These are phyloP conservation scores for Fusarium sp. DNA, from an alignment of 2,329 filamentous ascomycete genomes.

Conservation along the genomic window DNA sequence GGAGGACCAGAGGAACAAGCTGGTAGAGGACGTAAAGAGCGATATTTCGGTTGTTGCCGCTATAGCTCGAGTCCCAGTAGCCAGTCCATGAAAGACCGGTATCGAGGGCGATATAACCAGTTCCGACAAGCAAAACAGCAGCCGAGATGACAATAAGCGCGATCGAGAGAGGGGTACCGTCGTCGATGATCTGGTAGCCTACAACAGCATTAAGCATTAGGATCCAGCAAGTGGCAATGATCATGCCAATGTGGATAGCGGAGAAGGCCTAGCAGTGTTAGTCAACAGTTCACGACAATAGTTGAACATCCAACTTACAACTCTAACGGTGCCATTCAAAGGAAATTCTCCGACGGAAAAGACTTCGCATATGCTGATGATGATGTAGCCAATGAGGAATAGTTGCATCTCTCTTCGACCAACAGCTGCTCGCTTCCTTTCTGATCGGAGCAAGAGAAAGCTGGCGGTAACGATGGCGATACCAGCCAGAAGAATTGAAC, in stretches of 20 bases:
- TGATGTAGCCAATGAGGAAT: slow-evolving; percentile 86
- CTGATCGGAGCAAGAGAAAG: slow-evolving; percentile 81
- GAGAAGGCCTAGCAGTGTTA: slow-evolving; percentile 76
- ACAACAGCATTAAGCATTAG: slow-evolving; percentile 92
- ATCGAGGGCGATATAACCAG: slow-evolving; percentile 94
- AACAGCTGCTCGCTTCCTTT: slow-evolving; percentile 92
- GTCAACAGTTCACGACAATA: background rate
- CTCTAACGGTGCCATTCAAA: slow-evolving; percentile 74
- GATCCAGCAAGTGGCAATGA: slow-evolving; percentile 89
- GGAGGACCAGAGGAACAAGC: slow-evolving; percentile 86
- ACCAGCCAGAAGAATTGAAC: slow-evolving; percentile 87
- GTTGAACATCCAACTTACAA: slow-evolving; percentile 65
- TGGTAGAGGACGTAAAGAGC: slow-evolving; percentile 95
- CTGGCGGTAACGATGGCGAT: slow-evolving; percentile 76
- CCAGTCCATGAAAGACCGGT: slow-evolving; percentile 89
- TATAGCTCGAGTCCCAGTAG: slow-evolving; percentile 74
- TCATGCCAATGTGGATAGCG: slow-evolving; percentile 89
- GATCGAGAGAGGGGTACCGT: slow-evolving; percentile 87
- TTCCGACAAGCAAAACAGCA: slow-evolving; percentile 81
- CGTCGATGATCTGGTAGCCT: slow-evolving; percentile 92
- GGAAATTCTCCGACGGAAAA: slow-evolving; percentile 95
- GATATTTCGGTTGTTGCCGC: slow-evolving; percentile 80
- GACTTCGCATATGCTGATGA: slow-evolving; percentile 94
- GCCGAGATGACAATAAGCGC: slow-evolving; percentile 80
- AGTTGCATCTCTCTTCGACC: slow-evolving; percentile 97